Evolutionary conservation across 2,329 filamentous ascomycete species (phyloP), one percentile per base, ranked within the genome.

Genomic region (Ophiostoma montium): DNA sequence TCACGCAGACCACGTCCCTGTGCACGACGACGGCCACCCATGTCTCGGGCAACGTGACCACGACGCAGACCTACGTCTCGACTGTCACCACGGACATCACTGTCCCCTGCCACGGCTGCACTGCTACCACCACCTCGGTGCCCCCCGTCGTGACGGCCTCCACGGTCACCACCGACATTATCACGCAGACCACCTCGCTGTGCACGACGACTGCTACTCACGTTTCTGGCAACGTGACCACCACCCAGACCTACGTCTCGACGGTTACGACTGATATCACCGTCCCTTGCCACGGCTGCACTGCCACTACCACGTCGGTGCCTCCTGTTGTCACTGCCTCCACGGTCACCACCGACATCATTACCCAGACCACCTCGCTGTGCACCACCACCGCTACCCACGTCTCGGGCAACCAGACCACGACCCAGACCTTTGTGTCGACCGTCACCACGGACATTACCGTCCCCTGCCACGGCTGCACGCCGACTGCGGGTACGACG

Each of bases 211-310:
- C 47, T 12, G 47, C 48, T 3, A 50, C 48, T 11, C 35, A 39
- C 15, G 36, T 50, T 11, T 35, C 35, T 3, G 35, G 33, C 27
- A 21, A n/a, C 31, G 19, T 27, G 0, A 39, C 41, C 3, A 35
- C 36, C n/a, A 50, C 48, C 6, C 4, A 30, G 43, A 50, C 48
- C 1, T 50, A 31, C 31, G 32, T 44, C 5, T 35, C 30, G n/a
- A 50, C 48, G 4, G 23, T 35, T 19, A 46, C 48, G 8, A 42
- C 48, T 3, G 43, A 46, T 35, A 19, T 46, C 27, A 46, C 48
- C 2, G 15, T 46, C 13, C 38, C 48, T 5, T 50, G 47, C 41
- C 41, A 49, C 47, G 42, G 35, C 47, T 49, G 47, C 27, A 43
- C 47, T 12, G 41, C 41, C 23, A 49, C 43, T 10, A 46, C 19